Conservation (phyloP, 2,329 filamentous ascomycete genomes). For the Rhexocercosporidium sp. region DNA sequence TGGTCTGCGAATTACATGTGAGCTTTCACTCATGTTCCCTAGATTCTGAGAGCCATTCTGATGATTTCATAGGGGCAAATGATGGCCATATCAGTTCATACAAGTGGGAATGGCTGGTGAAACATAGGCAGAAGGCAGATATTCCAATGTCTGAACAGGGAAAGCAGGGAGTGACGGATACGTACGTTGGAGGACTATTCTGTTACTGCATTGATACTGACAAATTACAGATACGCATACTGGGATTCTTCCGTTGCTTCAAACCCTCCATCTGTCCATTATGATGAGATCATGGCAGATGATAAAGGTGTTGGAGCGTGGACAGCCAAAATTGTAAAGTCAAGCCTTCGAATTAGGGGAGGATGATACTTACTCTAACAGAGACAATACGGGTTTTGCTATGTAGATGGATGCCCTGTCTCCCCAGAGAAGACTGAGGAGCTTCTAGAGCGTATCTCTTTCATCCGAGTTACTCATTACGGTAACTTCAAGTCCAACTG, state of each 20-base stretch:
- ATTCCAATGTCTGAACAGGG: constrained; percentile 34
- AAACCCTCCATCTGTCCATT: constrained; percentile 63
- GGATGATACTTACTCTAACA: constrained; percentile 43
- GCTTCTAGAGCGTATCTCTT: constrained; percentile 82
- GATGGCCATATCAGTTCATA: constrained; percentile 75
- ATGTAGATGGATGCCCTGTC: constrained; percentile 73
- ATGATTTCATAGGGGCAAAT: constrained; percentile 55
- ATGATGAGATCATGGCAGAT: constrained; percentile 62
- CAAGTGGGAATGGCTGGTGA: constrained; percentile 63
- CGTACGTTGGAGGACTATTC: constrained; percentile 32
- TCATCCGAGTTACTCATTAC: constrained; percentile 91
- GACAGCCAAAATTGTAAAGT: constrained; percentile 68
- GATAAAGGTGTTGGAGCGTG: constrained; percentile 63
- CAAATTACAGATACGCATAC: constrained; percentile 42
- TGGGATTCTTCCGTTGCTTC: constrained; percentile 48
- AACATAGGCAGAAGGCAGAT: constrained; percentile 47
- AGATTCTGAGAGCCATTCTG: not conserved
- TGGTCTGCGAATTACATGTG: constrained; percentile 57
- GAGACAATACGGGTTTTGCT: constrained; percentile 76
- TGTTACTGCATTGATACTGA: constrained; percentile 28
- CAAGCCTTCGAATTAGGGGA: not conserved
- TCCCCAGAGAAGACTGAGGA: constrained; percentile 72
- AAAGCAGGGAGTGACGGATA: constrained; percentile 36
- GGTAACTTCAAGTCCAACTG: constrained; percentile 52
- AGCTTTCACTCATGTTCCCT: constrained; percentile 27